Percentiles rank a stretch among this genome's conserved stretches.
Conservation (phyloP, 2,329 filamentous ascomycete genomes). For the Fonsecaea erecta region DNA sequence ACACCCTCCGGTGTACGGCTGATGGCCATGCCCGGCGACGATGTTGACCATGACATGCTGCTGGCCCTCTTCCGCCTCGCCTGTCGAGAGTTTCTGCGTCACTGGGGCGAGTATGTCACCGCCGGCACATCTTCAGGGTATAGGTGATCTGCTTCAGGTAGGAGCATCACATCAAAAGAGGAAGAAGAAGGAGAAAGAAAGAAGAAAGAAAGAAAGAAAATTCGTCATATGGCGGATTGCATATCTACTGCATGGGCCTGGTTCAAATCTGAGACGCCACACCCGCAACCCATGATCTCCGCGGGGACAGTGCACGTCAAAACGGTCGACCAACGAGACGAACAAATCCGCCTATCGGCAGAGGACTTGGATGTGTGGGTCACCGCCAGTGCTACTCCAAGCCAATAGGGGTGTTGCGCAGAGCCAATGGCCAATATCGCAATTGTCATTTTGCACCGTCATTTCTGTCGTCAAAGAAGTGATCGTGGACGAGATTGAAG, state of each 20-base stretch:
- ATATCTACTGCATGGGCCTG: neutral
- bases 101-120: neutral
- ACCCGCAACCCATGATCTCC: constrained; percentile 17
- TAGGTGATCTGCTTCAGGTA: neutral
- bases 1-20: constrained; percentile 35
- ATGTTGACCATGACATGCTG: constrained; percentile 27
- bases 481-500: constrained; percentile 8
- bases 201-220: neutral
- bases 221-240: neutral
- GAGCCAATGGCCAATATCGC: constrained; percentile 24
- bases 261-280: constrained; percentile 19
- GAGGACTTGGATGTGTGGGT: constrained; percentile 18
- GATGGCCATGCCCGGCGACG: constrained; percentile 40
- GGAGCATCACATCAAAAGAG: neutral
- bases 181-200: neutral
- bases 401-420: neutral
- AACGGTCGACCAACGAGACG: constrained; percentile 14
- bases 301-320: constrained; percentile 18
- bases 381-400: neutral
- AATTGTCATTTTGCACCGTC: constrained; percentile 28
- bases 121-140: neutral
- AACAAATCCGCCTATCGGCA: constrained; percentile 20
- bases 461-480: neutral
- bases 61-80: neutral
- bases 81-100: neutral